phyloP scores from a whole-genome alignment of 116 monocot species.

The Trichopus zeylanicus region DNA sequence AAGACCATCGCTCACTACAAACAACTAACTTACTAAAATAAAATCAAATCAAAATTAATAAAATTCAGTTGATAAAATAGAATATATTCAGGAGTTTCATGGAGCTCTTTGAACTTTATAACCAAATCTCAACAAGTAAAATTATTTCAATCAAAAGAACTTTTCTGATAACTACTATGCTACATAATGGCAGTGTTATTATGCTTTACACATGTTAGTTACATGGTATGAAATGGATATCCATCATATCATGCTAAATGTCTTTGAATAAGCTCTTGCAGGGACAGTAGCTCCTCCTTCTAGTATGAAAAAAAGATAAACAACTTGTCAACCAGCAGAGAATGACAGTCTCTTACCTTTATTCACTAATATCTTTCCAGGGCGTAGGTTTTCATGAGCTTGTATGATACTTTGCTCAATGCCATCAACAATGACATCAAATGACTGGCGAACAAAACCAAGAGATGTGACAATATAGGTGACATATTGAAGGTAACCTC shows the following conservation, averaged over 20 bases:
- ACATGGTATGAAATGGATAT: neutral
- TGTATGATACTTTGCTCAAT: conserved; percentile 85
- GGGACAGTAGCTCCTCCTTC: neutral
- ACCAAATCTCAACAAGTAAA: neutral
- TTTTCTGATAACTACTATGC: neutral
- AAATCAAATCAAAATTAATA: too few species aligned
- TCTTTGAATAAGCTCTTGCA: neutral
- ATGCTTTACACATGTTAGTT: neutral
- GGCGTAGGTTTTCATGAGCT: conserved; percentile 92
- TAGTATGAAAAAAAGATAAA: neutral
- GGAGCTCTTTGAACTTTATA: neutral
- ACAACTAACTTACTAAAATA: neutral
- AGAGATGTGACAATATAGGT: conserved; percentile 87
- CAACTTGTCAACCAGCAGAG: neutral
- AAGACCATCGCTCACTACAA: too few species aligned
- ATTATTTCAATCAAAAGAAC: neutral
- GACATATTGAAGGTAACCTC: conserved; percentile 97
- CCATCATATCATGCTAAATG: neutral
- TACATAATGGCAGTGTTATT: too few species aligned
- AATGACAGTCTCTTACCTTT: conserved; percentile 44
- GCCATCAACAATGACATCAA: conserved; percentile 88
- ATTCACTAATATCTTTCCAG: conserved; percentile 74
- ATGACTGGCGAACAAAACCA: conserved; percentile 91
- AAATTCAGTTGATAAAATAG: neutral
- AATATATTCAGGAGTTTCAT: neutral